phyloP scores from a whole-genome alignment of 139 green algal species.

The Chlamydomonas incerta region DNA sequence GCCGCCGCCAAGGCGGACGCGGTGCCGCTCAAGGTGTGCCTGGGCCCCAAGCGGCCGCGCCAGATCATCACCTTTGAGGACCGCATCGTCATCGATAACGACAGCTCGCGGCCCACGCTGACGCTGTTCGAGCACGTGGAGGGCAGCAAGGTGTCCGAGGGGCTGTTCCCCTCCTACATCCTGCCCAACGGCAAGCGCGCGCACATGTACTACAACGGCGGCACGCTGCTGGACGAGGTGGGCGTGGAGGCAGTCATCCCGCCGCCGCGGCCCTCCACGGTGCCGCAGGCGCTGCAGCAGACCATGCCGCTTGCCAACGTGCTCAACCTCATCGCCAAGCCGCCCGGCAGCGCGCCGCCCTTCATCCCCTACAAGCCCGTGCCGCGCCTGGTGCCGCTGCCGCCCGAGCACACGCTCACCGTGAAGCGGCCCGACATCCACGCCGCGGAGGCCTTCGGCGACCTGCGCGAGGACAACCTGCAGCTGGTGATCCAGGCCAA shows the following conservation, averaged over 20 bases:
- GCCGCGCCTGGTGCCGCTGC: slow-evolving; percentile 78
- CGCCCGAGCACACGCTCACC: slow-evolving; percentile 68
- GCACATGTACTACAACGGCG: slow-evolving; percentile 80
- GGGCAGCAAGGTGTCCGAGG: slow-evolving; percentile 65
- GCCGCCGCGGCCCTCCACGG: slow-evolving; percentile 66
- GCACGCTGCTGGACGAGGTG: slow-evolving; percentile 73
- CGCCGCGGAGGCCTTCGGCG: slow-evolving; percentile 63
- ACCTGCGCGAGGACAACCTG: slow-evolving; percentile 79
- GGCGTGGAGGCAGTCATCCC: slow-evolving; percentile 61
- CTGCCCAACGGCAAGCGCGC: slow-evolving; percentile 80
- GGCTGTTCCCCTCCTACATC: slow-evolving; percentile 74
- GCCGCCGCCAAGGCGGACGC: not conserved
- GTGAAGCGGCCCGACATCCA: slow-evolving; percentile 68
- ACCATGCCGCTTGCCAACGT: slow-evolving; percentile 79
- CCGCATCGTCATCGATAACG: slow-evolving; percentile 52
- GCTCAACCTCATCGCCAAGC: slow-evolving; percentile 74
- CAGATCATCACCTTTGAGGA: slow-evolving; percentile 79
- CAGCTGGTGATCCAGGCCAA: slow-evolving; percentile 71
- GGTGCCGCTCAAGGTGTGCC: slow-evolving; percentile 47
- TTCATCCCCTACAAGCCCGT: slow-evolving; percentile 82
- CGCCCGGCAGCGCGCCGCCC: slow-evolving; percentile 65
- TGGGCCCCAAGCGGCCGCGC: slow-evolving; percentile 66
- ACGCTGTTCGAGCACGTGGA: slow-evolving; percentile 80
- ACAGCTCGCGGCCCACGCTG: slow-evolving; percentile 57
- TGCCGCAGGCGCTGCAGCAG: slow-evolving; percentile 81